These are phyloP conservation scores for Backusella liffmaniae DNA, from an alignment of 192 early-diverging fungal genomes.

Conservation along the genomic window DNA sequence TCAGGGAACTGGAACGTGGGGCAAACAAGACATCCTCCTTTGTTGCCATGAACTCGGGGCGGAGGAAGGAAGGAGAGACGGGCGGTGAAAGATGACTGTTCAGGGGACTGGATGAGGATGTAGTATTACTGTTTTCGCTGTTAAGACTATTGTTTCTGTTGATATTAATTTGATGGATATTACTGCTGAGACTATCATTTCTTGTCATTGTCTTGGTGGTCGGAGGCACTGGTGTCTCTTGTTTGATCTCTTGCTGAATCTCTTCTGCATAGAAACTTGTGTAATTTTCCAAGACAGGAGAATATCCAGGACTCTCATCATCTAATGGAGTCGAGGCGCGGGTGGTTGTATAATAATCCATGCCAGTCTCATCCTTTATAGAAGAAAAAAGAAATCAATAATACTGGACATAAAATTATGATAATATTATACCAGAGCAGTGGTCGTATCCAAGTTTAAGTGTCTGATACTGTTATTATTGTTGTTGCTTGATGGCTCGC, in stretches of 20 bases:
- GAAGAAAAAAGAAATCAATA: neutral
- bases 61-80: neutral
- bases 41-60: neutral
- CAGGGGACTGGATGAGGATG: neutral
- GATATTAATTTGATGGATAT: neutral
- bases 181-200: neutral
- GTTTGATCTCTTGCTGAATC: neutral
- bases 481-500: neutral
- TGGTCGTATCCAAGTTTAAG: neutral
- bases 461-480: neutral
- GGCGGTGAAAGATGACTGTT: neutral
- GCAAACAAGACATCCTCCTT: slow-evolving; percentile 8
- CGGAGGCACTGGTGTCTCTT: neutral
- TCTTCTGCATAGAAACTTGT: slow-evolving; percentile 1
- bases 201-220: neutral
- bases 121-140: neutral
- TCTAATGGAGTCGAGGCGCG: neutral
- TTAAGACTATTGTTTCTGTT: neutral
- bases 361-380: neutral
- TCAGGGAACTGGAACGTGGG: slow-evolving; percentile 11
- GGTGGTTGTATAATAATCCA: slow-evolving; percentile 12
- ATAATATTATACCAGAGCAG: neutral
- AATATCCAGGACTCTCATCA: slow-evolving; percentile 16
- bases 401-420: neutral
- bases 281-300: slow-evolving; percentile 14